phyloP scores from a whole-genome alignment of 148 eudicot genomes.

The Dianthus caryophyllus region DNA sequence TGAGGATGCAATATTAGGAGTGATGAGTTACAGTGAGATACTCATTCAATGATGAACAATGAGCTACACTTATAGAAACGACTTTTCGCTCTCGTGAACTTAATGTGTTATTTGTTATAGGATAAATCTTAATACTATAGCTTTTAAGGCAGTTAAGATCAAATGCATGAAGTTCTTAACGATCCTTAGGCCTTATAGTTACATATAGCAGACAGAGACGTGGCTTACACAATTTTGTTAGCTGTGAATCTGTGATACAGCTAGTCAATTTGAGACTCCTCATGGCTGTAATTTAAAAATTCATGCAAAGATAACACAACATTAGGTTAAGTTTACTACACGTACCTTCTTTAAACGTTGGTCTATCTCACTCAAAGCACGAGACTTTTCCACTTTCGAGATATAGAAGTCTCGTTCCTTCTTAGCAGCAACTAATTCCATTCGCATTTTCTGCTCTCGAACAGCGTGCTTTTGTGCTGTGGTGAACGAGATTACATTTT shows the following conservation, averaged over 20 bases:
- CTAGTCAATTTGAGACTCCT: background rate
- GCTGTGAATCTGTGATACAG: background rate
- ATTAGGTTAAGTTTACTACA: background rate
- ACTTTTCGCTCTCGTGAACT: background rate
- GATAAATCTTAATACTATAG: background rate
- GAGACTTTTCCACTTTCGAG: slow-evolving; percentile 66
- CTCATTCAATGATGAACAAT: too few species aligned
- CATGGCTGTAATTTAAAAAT: background rate
- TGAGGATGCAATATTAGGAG: too few species aligned
- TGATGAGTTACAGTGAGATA: too few species aligned
- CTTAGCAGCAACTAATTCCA: slow-evolving; percentile 83
- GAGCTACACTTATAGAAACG: too few species aligned
- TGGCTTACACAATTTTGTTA: background rate
- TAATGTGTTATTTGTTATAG: background rate
- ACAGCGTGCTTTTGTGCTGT: slow-evolving; percentile 64
- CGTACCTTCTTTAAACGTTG: slow-evolving; percentile 77
- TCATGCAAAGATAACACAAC: background rate
- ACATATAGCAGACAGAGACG: background rate
- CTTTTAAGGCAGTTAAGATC: background rate
- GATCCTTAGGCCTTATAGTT: background rate
- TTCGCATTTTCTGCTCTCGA: slow-evolving; percentile 69
- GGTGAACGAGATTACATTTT: slow-evolving; percentile 1
- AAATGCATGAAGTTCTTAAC: background rate
- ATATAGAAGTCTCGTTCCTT: slow-evolving; percentile 77
- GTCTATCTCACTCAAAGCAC: slow-evolving; percentile 58